Conservation (phyloP, 2,329 filamentous ascomycete genomes). For the Xylariaceae sp. region DNA sequence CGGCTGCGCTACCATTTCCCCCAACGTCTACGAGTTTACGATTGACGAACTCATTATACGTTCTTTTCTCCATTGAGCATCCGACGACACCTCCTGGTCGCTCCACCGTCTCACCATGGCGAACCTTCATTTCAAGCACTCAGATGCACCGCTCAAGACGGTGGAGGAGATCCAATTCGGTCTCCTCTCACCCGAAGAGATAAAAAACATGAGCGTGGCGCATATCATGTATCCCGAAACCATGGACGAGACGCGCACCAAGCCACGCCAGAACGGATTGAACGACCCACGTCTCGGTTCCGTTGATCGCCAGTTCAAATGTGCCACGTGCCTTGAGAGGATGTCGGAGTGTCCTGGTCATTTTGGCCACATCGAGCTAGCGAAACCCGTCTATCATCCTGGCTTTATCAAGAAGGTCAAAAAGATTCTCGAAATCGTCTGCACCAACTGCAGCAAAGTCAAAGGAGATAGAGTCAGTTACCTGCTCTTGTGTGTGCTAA, state of each 20-base stretch:
- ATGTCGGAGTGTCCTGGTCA: constrained; percentile 96
- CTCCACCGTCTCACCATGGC: constrained; percentile 64
- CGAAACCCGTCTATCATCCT: constrained; percentile 88
- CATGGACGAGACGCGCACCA: constrained; percentile 92
- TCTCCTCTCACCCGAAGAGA: constrained; percentile 94
- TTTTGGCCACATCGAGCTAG: constrained; percentile 97
- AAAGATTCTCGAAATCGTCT: constrained; percentile 97
- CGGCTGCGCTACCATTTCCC: not conserved
- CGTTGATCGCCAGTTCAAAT: constrained; percentile 92
- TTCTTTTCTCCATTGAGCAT: too few relatives aligned
- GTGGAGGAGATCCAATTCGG: constrained; percentile 99
- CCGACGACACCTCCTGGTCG: too few relatives aligned
- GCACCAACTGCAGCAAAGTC: constrained; percentile 97
- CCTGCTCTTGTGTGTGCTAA: constrained; percentile 52
- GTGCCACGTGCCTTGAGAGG: constrained; percentile 91
- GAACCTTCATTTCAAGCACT: constrained; percentile 85
- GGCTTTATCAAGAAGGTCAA: constrained; percentile 99
- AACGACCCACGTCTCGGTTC: constrained; percentile 96
- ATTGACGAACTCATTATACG: constrained; percentile 22
- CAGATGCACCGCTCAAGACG: constrained; percentile 91
- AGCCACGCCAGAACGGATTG: constrained; percentile 83
- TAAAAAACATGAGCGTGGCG: constrained; percentile 96
- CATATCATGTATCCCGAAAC: constrained; percentile 98
- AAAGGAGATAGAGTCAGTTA: constrained; percentile 96
- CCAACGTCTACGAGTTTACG: constrained; percentile 10